These are phyloP conservation scores for Skeletonema costatum DNA, from an alignment of 108 stramenopile genomes.

Conservation along the genomic window DNA sequence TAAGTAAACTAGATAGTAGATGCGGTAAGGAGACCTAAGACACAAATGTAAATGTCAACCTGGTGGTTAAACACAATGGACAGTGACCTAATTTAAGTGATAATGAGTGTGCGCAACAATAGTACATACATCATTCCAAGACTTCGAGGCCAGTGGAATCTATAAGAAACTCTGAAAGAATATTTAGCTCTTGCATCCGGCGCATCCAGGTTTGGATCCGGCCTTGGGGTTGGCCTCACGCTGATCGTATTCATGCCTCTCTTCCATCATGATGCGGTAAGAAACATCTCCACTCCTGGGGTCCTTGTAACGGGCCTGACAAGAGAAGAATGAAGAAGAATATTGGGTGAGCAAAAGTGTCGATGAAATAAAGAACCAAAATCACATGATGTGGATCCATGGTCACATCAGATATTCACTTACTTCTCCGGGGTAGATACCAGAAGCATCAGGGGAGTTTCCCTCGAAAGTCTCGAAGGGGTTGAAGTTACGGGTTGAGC, in stretches of 20 bases:
- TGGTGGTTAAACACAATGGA: neutral
- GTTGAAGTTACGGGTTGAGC: constrained; percentile 90
- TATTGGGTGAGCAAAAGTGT: neutral
- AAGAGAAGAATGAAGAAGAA: constrained; percentile 13
- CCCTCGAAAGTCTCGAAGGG: constrained; percentile 87
- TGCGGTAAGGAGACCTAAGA: no score
- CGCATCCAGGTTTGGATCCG: constrained; percentile 66
- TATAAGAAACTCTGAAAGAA: neutral
- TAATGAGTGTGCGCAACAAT: neutral
- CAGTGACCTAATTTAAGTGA: constrained; percentile 8
- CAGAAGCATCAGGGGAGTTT: constrained; percentile 80
- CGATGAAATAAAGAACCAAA: no score
- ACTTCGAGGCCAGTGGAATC: neutral
- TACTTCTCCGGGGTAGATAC: constrained; percentile 84
- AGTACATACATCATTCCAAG: constrained; percentile 1
- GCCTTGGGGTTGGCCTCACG: constrained; percentile 83
- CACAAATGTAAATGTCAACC: no score
- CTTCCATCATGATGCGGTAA: constrained; percentile 83
- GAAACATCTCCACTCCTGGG: constrained; percentile 81
- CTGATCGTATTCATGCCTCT: constrained; percentile 66
- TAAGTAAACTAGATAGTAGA: no score
- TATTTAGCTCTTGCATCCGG: constrained; percentile 84
- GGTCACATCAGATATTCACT: neutral
- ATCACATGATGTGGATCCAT: no score
- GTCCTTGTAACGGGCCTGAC: constrained; percentile 84